Base-by-base conservation (phyloP, 129 eudicot genomes). In the Saussurea involucrata region DNA sequence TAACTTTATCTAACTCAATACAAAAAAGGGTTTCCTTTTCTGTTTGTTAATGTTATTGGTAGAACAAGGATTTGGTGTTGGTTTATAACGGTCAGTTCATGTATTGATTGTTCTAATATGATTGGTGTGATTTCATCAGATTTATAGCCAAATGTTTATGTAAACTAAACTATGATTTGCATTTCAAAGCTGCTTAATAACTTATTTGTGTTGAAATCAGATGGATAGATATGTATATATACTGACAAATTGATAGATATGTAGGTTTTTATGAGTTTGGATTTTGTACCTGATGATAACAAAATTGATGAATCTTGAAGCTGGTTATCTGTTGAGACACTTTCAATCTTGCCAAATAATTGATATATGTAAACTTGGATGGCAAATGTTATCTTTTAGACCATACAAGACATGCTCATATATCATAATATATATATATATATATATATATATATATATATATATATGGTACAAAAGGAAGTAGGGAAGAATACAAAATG, bases 1-100 rank as follows among this genome's bases (percentile, higher is more conserved):
- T 92, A 81, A 79, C 36, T 25, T 61, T 37, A 60, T 76, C 40
- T 20, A 27, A 66, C 61, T 46, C 15, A 22, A 34, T 81, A 32
- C 27, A 32, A 4, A 75, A 68, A 65, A 18, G 31, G 13, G 17
- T 33, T 20, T 42, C 63, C 69, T 44, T 71, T 67, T 36, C 17
- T 72, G 72, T 72, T 37, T 22, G 13, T 58, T 6, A 44, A 66
- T 21, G 24, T 58, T 66, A 63, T 40, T n/a, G 15, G 71, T 32
- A 27, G 4, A 27, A 55, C 29, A 36, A 13, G 24, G 27, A n/a
- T 57, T 72, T 31, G 61, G 22, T 49, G 60, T 49, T 49, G 71
- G 8, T 21, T 6, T 12, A 34, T 20, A 22, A 68, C 8, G 49
- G 29, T 66, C 42, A 66, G 70, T 66, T 28, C 4, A 66, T 15